phyloP scores from a whole-genome alignment of 139 green algal genomes.

The Coelastrella sp. region DNA sequence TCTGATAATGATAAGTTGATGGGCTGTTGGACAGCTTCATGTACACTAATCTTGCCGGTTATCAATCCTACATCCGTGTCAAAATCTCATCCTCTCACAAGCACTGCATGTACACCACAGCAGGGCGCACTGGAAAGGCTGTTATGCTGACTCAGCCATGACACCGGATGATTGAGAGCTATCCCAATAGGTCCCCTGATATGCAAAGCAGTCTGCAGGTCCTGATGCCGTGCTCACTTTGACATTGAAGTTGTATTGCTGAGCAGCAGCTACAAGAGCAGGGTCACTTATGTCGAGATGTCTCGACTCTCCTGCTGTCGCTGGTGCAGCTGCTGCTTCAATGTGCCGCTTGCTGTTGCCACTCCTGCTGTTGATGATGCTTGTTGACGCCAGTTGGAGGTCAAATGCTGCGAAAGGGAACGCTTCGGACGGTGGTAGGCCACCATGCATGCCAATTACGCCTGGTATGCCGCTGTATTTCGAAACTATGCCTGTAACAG shows the following conservation, averaged over 20 bases:
- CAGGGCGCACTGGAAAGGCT: no score
- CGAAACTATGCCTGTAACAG: constrained; percentile 29
- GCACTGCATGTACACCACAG: no score
- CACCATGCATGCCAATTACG: constrained; percentile 64
- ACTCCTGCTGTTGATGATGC: neutral
- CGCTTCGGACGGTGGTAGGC: constrained; percentile 50
- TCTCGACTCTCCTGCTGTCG: neutral
- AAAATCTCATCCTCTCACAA: no score
- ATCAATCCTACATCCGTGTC: neutral
- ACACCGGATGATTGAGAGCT: neutral
- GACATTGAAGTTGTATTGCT: constrained; percentile 62
- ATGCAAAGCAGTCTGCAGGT: constrained; percentile 2
- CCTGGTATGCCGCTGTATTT: constrained; percentile 33
- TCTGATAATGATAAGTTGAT: neutral
- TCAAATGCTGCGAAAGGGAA: constrained; percentile 57
- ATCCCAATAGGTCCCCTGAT: neutral
- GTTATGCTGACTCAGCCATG: neutral
- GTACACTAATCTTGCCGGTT: neutral
- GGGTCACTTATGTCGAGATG: constrained; percentile 48
- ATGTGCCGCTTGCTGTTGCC: neutral
- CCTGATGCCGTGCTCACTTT: neutral
- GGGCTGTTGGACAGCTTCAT: neutral
- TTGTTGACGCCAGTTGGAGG: neutral
- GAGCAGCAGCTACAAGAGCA: constrained; percentile 41
- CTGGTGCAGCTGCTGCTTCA: neutral